A percentile compares a stretch with the other conserved stretches of the same genome.
These are phyloP conservation scores for Pseudogymnoascus sp. DNA, from an alignment of 2,329 filamentous ascomycete species.

Conservation along the genomic window DNA sequence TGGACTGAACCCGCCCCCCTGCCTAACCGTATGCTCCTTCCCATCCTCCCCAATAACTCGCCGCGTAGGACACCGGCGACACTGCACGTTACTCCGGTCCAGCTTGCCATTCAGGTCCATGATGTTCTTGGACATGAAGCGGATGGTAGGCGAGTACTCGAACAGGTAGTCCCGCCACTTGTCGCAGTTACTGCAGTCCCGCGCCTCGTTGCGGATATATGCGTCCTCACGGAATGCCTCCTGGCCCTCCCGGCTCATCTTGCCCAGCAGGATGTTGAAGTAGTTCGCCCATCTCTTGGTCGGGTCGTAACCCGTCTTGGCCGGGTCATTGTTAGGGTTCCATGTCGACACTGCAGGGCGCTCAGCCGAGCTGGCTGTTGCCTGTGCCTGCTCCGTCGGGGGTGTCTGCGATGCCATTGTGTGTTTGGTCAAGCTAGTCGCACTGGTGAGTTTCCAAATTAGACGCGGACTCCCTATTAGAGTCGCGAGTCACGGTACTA, in stretches of 20 bases:
- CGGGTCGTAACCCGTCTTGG: slow-evolving; percentile 55
- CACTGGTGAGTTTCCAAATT: slow-evolving; percentile 4
- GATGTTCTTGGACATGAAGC: slow-evolving; percentile 79
- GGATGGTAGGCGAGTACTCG: slow-evolving; percentile 73
- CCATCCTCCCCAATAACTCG: slow-evolving; percentile 33
- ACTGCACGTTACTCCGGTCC: slow-evolving; percentile 67
- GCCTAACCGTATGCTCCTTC: slow-evolving; percentile 42
- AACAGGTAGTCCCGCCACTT: slow-evolving; percentile 76
- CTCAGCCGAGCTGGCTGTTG: neutral
- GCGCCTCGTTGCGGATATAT: slow-evolving; percentile 65
- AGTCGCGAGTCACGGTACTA: neutral
- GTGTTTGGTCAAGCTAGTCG: slow-evolving; percentile 5
- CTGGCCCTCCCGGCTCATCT: slow-evolving; percentile 58
- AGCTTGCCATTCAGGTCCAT: slow-evolving; percentile 68
- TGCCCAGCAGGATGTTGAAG: slow-evolving; percentile 71
- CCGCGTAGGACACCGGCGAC: slow-evolving; percentile 62
- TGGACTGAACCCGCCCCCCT: slow-evolving; percentile 75
- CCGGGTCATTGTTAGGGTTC: slow-evolving; percentile 43
- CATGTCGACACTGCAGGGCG: slow-evolving; percentile 8
- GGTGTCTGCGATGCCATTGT: slow-evolving; percentile 12
- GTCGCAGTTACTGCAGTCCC: slow-evolving; percentile 76
- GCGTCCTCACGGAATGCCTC: slow-evolving; percentile 70
- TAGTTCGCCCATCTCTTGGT: slow-evolving; percentile 65
- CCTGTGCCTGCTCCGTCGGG: neutral
- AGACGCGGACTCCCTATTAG: neutral